Conservation (phyloP, 139 green algal genomes). For the Chlorella sp. region DNA sequence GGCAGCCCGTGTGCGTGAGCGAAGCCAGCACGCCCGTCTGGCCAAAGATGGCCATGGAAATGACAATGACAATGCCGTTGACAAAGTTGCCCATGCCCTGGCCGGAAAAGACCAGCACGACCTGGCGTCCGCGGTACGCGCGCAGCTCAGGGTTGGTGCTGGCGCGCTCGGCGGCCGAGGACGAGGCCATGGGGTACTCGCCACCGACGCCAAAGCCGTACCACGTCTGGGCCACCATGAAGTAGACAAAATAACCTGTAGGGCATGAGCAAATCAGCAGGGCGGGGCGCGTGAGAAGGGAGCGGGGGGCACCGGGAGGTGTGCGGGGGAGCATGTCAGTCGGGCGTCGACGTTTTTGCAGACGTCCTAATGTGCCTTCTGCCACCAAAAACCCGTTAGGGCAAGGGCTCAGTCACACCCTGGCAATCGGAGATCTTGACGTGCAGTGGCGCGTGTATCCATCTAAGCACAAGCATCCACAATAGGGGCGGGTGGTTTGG, state of each 20-base stretch:
- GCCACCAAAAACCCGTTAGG: too few relatives aligned
- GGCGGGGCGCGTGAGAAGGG: too few relatives aligned
- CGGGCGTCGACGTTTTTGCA: too few relatives aligned
- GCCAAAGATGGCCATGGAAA: conserved; percentile 30
- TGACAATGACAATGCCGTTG: conserved; percentile 34
- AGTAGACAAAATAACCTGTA: conserved; percentile 47
- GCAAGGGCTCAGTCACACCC: too few relatives aligned
- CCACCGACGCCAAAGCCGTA: conserved; percentile 51
- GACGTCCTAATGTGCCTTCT: too few relatives aligned
- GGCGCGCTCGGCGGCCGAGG: conserved; percentile 66
- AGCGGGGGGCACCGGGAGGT: too few relatives aligned
- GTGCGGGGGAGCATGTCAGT: too few relatives aligned
- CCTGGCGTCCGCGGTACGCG: conserved; percentile 32
- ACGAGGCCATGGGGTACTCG: conserved; percentile 73
- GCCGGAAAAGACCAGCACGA: conserved; percentile 57
- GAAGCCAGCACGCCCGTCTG: conserved; percentile 3
- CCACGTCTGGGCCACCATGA: conserved; percentile 42
- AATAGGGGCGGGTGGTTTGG: too few relatives aligned
- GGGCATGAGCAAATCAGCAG: too few relatives aligned
- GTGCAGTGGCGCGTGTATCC: too few relatives aligned
- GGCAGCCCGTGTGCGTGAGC: not conserved
- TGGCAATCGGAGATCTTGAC: too few relatives aligned
- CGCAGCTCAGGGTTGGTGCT: conserved; percentile 42
- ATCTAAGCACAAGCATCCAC: too few relatives aligned
- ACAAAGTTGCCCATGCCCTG: conserved; percentile 49